Evolutionary conservation across 495 filamentous ascomycete genomes (phyloP).

Genomic region (Lasiosphaeria miniovina): DNA sequence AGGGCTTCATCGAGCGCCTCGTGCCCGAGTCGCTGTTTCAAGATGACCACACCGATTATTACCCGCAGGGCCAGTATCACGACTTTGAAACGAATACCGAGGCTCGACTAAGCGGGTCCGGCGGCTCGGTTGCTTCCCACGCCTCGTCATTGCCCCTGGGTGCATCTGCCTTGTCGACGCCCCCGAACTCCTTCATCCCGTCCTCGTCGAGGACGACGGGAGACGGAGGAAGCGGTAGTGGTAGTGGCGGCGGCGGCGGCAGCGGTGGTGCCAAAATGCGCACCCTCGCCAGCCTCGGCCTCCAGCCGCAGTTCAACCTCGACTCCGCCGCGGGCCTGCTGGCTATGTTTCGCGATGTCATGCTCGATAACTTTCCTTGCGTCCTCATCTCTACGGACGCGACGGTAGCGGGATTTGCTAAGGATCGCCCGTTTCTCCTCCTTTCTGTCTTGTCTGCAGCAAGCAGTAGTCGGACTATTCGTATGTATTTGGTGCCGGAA

Average conservation of each 20-base stretch:
- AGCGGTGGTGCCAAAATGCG: not conserved
- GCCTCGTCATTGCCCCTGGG: slow-evolving; percentile 31
- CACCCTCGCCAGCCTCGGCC: slow-evolving; percentile 26
- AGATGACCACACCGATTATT: slow-evolving; percentile 19
- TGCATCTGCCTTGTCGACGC: slow-evolving; percentile 31
- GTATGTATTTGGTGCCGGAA: slow-evolving; percentile 27
- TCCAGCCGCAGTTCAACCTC: slow-evolving; percentile 48
- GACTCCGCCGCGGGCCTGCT: slow-evolving; percentile 43
- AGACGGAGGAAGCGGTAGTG: not conserved
- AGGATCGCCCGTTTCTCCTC: slow-evolving; percentile 41
- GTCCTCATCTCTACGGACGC: slow-evolving; percentile 31
- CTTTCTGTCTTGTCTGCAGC: slow-evolving; percentile 45
- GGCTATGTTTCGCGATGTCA: slow-evolving; percentile 31
- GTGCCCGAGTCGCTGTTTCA: slow-evolving; percentile 21
- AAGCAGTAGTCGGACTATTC: slow-evolving; percentile 39
- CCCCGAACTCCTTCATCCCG: slow-evolving; percentile 22
- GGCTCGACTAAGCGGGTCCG: slow-evolving; percentile 16
- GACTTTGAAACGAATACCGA: slow-evolving; percentile 12
- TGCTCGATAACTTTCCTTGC: slow-evolving; percentile 42
- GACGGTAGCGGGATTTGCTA: slow-evolving; percentile 37
- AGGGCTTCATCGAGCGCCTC: slow-evolving; percentile 33
- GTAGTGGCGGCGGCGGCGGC: not conserved
- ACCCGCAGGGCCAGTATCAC: slow-evolving; percentile 5
- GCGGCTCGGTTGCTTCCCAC: slow-evolving; percentile 20
- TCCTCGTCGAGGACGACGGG: not conserved